phyloP scores from a whole-genome alignment of 1,139 yeast species.

The Candida sojae region DNA sequence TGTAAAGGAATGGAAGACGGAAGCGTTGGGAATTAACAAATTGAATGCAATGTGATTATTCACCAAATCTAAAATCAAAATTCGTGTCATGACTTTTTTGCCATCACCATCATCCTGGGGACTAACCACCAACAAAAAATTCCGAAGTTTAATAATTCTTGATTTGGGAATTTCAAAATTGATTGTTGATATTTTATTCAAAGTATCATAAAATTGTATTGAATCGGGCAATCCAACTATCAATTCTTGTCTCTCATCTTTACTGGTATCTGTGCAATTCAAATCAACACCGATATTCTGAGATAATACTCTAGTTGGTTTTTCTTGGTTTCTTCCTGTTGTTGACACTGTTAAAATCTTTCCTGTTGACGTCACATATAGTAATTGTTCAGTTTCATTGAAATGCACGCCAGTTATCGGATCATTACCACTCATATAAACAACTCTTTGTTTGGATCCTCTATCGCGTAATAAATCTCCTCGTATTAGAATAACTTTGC shows the following conservation, averaged over 20 bases:
- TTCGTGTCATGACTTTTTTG: constrained; percentile 37
- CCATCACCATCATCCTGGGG: constrained; percentile 35
- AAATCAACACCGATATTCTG: constrained; percentile 67
- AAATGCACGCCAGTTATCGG: constrained; percentile 81
- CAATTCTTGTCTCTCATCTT: constrained; percentile 36
- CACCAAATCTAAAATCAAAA: constrained; percentile 65
- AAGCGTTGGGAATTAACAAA: constrained; percentile 63
- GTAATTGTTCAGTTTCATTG: constrained; percentile 39
- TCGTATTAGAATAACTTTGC: constrained; percentile 75
- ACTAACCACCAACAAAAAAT: constrained; percentile 58
- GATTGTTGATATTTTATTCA: constrained; percentile 58
- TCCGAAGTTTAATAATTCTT: constrained; percentile 41
- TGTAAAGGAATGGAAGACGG: constrained; percentile 53
- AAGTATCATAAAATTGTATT: constrained; percentile 54
- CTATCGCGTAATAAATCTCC: constrained; percentile 89
- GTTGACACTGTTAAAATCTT: constrained; percentile 75
- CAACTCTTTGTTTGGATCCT: constrained; percentile 83
- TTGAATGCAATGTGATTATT: constrained; percentile 74
- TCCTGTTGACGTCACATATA: constrained; percentile 70
- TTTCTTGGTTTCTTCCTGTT: constrained; percentile 73
- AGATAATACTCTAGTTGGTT: constrained; percentile 65
- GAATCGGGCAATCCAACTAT: constrained; percentile 57
- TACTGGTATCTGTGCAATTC: constrained; percentile 54
- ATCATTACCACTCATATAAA: constrained; percentile 63
- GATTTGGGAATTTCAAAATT: constrained; percentile 63